Percentiles rank a stretch among this genome's conserved stretches.
Conservation (phyloP, 2,329 filamentous ascomycete genomes). For the Colletotrichum filicis region DNA sequence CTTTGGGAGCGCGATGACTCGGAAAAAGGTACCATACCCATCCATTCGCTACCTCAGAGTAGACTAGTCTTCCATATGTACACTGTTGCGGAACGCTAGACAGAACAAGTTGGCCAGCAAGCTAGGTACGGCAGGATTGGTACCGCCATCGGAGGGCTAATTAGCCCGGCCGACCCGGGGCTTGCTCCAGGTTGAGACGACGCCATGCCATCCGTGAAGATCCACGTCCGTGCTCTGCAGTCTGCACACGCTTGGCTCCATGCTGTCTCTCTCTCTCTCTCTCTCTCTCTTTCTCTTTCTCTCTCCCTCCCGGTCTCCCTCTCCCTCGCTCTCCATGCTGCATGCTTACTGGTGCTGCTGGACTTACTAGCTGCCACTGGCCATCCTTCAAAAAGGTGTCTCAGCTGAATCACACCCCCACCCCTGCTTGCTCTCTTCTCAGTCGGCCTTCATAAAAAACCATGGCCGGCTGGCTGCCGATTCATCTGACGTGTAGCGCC, state of each 20-base stretch:
- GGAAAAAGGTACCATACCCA: neutral
- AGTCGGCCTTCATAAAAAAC: constrained; percentile 47
- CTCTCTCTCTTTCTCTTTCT: neutral
- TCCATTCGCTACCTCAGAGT: neutral
- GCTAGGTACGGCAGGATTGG: neutral
- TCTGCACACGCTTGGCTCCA: neutral
- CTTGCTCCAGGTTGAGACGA: constrained; percentile 30
- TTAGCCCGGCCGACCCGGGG: constrained; percentile 31
- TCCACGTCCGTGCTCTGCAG: constrained; percentile 20
- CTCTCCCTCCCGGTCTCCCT: neutral
- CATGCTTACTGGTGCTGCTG: constrained; percentile 1
- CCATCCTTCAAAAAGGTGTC: constrained; percentile 5
- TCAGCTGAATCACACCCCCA: constrained; percentile 11
- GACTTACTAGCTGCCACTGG: neutral
- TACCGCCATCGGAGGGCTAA: constrained; percentile 29
- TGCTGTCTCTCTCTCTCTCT: neutral
- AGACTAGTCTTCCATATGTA: neutral
- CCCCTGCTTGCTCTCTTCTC: constrained; percentile 1
- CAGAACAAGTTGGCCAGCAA: neutral
- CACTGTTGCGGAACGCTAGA: neutral
- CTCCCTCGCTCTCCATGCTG: neutral
- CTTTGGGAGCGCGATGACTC: neutral
- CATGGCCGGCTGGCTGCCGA: constrained; percentile 47
- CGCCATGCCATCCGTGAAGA: constrained; percentile 25
- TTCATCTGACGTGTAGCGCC: constrained; percentile 53